Evolutionary conservation across 2,329 filamentous ascomycete species (phyloP).

Genomic region (Beauveria varroae): DNA sequence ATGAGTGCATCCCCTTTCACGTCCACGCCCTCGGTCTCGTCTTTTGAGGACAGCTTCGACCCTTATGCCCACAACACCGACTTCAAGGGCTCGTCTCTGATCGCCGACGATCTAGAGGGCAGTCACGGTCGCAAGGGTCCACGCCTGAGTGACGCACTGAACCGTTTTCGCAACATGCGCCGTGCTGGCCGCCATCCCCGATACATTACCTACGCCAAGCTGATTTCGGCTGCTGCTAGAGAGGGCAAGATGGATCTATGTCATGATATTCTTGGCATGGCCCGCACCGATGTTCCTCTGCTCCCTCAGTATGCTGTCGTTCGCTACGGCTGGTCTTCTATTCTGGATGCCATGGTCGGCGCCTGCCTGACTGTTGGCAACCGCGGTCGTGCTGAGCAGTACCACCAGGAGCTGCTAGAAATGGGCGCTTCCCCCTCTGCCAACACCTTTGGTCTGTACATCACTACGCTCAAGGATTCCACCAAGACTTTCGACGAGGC

Average conservation of each 20-base stretch:
- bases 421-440: slow-evolving; percentile 90
- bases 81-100: slow-evolving; percentile 85
- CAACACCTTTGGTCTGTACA: slow-evolving; percentile 97
- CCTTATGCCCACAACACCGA: slow-evolving; percentile 87
- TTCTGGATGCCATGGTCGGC: slow-evolving; percentile 93
- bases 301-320: slow-evolving; percentile 79
- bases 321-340: slow-evolving; percentile 92
- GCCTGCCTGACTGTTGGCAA: slow-evolving; percentile 80
- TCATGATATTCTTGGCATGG: slow-evolving; percentile 82
- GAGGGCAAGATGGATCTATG: slow-evolving; percentile 75
- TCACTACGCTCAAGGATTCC: slow-evolving; percentile 96
- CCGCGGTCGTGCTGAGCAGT: slow-evolving; percentile 72
- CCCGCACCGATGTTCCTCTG: slow-evolving; percentile 79
- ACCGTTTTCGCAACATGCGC: slow-evolving; percentile 86
- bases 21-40: slow-evolving; percentile 48
- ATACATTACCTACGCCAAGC: slow-evolving; percentile 94
- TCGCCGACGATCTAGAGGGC: slow-evolving; percentile 83
- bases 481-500: slow-evolving; percentile 98
- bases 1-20: slow-evolving; percentile 40
- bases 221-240: slow-evolving; percentile 84
- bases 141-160: slow-evolving; percentile 71
- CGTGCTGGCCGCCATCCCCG: slow-evolving; percentile 84
- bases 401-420: slow-evolving; percentile 82
- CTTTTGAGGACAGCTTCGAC: slow-evolving; percentile 77
- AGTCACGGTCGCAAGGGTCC: slow-evolving; percentile 64